Conservation (phyloP, 176 grass and related monocot species). For the Poa pratensis region DNA sequence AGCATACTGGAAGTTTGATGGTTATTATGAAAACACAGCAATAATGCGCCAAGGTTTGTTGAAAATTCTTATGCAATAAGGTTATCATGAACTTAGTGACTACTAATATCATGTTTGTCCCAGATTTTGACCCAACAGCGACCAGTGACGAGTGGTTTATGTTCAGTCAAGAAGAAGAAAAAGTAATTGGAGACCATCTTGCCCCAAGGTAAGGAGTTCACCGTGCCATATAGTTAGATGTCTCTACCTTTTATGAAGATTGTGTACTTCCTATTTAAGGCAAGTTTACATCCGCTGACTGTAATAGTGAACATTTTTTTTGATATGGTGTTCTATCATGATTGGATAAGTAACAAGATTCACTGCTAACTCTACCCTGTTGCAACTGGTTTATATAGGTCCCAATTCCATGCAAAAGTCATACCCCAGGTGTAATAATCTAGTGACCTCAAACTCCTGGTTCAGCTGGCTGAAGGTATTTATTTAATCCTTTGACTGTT, state of each 20-base stretch:
- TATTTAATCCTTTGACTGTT: neutral
- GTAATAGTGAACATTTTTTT: neutral
- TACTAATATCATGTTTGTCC: conserved; percentile 32
- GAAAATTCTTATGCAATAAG: conserved; percentile 13
- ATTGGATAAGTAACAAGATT: neutral
- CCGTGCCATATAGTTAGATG: conserved; percentile 12
- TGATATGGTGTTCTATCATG: neutral
- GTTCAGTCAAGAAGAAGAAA: conserved; percentile 52
- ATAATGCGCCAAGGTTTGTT: conserved; percentile 55
- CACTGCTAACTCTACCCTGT: neutral
- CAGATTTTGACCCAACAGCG: conserved; percentile 42
- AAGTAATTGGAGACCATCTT: conserved; percentile 42
- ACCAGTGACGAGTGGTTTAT: conserved; percentile 55
- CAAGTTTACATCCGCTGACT: conserved; percentile 11
- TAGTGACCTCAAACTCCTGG: neutral
- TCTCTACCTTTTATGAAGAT: neutral
- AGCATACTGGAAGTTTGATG: conserved; percentile 53
- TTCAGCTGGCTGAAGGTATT: conserved; percentile 41
- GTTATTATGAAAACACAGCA: conserved; percentile 36
- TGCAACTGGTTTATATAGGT: conserved; percentile 42
- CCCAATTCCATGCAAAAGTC: conserved; percentile 5
- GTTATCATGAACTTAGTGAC: conserved; percentile 30
- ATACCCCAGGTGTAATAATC: conserved; percentile 3
- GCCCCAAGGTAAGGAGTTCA: conserved; percentile 41
- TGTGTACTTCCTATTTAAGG: conserved; percentile 12